Conservation (phyloP, 1,284 basidiomycete species). For the Apiotrichum sp. region DNA sequence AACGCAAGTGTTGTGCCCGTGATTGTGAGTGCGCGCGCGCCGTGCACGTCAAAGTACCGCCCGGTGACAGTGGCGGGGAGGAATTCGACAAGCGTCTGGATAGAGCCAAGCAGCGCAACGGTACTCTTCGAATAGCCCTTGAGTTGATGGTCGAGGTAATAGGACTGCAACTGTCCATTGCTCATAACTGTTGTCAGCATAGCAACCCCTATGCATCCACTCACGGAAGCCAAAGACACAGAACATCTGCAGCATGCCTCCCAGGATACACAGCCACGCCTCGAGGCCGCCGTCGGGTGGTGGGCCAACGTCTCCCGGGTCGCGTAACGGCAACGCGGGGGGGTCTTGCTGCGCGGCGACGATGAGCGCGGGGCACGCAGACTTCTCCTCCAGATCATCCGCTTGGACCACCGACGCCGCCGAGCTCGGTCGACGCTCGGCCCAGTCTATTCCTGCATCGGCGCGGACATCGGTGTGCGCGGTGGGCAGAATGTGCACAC, state of each 20-base stretch:
- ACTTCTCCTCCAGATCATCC: too few relatives aligned
- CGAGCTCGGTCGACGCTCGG: too few relatives aligned
- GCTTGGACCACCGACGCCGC: too few relatives aligned
- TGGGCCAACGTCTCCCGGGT: conserved; percentile 3
- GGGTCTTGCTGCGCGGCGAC: too few relatives aligned
- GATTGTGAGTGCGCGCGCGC: conserved; percentile 25
- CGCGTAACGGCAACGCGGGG: too few relatives aligned
- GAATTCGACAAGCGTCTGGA: conserved; percentile 33
- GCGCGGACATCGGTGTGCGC: too few relatives aligned
- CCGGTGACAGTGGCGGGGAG: conserved; percentile 30
- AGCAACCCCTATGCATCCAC: conserved; percentile 25
- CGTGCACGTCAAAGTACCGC: conserved; percentile 40
- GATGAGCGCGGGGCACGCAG: too few relatives aligned
- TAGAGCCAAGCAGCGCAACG: conserved; percentile 20
- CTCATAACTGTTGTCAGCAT: conserved; percentile 21
- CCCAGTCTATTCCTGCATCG: too few relatives aligned
- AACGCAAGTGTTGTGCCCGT: conserved; percentile 26
- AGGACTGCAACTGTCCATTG: conserved; percentile 37
- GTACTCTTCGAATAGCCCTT: conserved; percentile 23
- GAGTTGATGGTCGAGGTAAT: conserved; percentile 40
- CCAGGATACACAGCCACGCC: conserved; percentile 19
- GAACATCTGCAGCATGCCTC: conserved; percentile 36
- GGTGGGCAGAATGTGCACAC: too few relatives aligned
- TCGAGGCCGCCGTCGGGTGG: conserved; percentile 15
- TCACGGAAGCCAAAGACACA: conserved; percentile 42